These are phyloP conservation scores for Elymus sibiricus DNA, from an alignment of 176 grass and related monocot species.

Conservation along the genomic window DNA sequence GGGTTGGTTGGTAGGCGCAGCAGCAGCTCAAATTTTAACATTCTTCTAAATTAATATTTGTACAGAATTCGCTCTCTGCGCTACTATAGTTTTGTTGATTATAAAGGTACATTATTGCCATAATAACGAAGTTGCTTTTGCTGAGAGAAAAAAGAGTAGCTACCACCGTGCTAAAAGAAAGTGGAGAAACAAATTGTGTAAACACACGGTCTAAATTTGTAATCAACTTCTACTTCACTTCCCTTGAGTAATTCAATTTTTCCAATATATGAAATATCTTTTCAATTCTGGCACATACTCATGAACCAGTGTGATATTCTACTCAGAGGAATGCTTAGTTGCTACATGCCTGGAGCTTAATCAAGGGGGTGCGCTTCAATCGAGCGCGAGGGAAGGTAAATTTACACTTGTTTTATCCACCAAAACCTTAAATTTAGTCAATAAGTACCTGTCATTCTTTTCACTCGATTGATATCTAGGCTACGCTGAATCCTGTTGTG, in stretches of 20 bases:
- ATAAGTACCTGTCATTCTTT: not conserved
- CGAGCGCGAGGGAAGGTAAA: not conserved
- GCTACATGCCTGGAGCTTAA: not conserved
- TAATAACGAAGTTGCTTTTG: not conserved
- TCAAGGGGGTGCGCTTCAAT: not conserved
- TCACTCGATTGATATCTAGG: not conserved
- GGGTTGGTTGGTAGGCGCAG: not conserved
- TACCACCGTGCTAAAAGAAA: not conserved
- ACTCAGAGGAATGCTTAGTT: conserved; percentile 11
- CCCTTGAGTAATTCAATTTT: not conserved
- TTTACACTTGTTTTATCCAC: not conserved
- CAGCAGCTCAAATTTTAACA: not conserved
- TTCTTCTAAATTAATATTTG: not conserved
- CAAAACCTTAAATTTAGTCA: not conserved
- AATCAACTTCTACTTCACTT: not conserved
- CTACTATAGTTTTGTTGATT: not conserved
- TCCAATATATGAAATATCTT: not conserved
- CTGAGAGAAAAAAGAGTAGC: not conserved
- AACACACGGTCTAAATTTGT: not conserved
- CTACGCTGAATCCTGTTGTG: not conserved
- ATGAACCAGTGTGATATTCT: conserved; percentile 11
- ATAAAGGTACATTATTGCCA: not conserved
- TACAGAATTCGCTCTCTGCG: not conserved
- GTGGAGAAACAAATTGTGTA: not conserved
- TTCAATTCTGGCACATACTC: not conserved